Evolutionary conservation across 805 yeast species (phyloP), one percentile per base, ranked within the genome.

Genomic region (Metschnikowia amazonensis): DNA sequence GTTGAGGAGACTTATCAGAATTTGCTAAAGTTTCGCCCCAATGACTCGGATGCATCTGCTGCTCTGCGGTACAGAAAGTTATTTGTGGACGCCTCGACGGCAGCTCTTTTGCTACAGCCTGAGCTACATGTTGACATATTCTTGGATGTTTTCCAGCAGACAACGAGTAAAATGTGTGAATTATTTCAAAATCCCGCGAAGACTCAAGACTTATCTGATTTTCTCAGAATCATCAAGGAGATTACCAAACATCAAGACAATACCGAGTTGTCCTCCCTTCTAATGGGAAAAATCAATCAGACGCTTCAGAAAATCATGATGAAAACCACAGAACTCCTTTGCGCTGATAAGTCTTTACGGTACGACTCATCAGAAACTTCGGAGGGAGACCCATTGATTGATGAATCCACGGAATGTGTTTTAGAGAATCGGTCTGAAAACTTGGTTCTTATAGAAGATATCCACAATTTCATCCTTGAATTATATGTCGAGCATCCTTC

Each of bases 21-120:
- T 44, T 52, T 71, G 7, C n/a, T 39, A 11, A 46, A 42, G 16
- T 47, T 53, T 23, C 45, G 46, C 17, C 50, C 52, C 25, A 46
- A 49, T 17, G 46, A 47, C 17, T 14, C 34, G 10, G 46, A 38
- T n/a, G 42, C 41, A 3, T 14, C 45, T 9, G 42, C 42, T 20
- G 33, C 40, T n/a, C 14, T 36, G 29, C 43, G 42, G 5, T 48
- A 32, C 21, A 38, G 51, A 17, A 20, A 14, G 13, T 30, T 48
- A 5, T 36, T 32, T 24, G 47, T 35, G 25, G 44, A 65, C 37
- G 64, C 66, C 32, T 66, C 56, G 45, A 58, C 65, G 1, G 65
- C 70, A 5, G 74, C 75, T 5, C 59, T 67, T 5, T 55, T 64
- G 50, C 48, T 70, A 31, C 60, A 65, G 39, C 70, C 74, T 1